Conservation (phyloP, 2,329 filamentous ascomycete genomes). For the Fusarium transvaalense region DNA sequence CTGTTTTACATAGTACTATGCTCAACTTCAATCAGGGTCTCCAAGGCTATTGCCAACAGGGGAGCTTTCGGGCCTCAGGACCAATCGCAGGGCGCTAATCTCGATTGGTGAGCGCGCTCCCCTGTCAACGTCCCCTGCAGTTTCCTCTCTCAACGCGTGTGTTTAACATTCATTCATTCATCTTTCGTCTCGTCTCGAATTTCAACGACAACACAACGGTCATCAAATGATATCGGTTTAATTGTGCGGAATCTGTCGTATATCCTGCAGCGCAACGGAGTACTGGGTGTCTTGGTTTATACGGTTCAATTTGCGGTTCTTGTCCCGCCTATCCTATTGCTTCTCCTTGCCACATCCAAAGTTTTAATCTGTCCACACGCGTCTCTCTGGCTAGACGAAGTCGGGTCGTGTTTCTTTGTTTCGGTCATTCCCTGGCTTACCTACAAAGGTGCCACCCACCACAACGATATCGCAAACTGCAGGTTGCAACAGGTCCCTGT, state of each 20-base stretch:
- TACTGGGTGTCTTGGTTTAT: not conserved
- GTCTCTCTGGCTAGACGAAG: slow-evolving; percentile 32
- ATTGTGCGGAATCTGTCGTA: slow-evolving; percentile 10
- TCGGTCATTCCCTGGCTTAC: slow-evolving; percentile 9
- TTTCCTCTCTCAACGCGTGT: slow-evolving; percentile 41
- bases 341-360: slow-evolving; percentile 17
- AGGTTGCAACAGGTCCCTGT: slow-evolving; percentile 2
- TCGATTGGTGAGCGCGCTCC: slow-evolving; percentile 34
- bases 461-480: slow-evolving; percentile 17
- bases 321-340: slow-evolving; percentile 6
- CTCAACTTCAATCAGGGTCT: not conserved
- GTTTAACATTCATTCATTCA: slow-evolving; percentile 37
- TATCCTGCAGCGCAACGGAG: not conserved
- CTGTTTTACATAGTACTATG: not conserved
- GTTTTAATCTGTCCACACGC: slow-evolving; percentile 37
- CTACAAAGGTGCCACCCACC: slow-evolving; percentile 30
- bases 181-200: slow-evolving; percentile 24
- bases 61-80: slow-evolving; percentile 10
- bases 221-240: slow-evolving; percentile 16
- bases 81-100: slow-evolving; percentile 31
- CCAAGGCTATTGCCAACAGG: not conserved
- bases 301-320: slow-evolving; percentile 2
- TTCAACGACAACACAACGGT: slow-evolving; percentile 34
- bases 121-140: slow-evolving; percentile 39
- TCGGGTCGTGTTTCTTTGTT: slow-evolving; percentile 29